phyloP scores from a whole-genome alignment of 306 rosid genomes.

The Cucurbita pepo region DNA sequence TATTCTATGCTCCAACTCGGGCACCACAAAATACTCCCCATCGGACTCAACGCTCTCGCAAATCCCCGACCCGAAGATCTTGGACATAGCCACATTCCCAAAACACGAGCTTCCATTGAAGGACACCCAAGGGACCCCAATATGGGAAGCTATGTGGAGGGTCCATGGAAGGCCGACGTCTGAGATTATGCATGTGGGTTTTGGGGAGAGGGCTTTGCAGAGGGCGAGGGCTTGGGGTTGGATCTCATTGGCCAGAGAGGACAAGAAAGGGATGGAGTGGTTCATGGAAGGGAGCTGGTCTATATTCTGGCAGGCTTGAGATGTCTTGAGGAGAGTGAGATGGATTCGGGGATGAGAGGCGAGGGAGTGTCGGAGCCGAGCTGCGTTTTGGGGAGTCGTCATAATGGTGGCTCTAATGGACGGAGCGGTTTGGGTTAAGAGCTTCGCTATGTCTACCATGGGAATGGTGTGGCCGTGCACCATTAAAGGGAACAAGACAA shows the following conservation, averaged over 20 bases:
- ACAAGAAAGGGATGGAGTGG: neutral
- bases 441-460: conserved; percentile 22
- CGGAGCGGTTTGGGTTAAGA: neutral
- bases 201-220: neutral
- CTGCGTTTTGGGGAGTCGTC: conserved; percentile 22
- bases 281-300: neutral
- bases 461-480: conserved; percentile 28
- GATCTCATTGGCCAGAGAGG: neutral
- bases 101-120: conserved; percentile 34
- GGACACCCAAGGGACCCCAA: conserved; percentile 41
- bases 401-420: conserved; percentile 9
- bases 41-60: too few relatives aligned
- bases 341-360: neutral
- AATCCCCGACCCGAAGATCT: neutral
- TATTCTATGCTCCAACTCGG: neutral
- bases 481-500: conserved; percentile 3
- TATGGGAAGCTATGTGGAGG: conserved; percentile 18
- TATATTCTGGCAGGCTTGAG: neutral
- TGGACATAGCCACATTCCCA: conserved; percentile 12
- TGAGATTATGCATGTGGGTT: conserved; percentile 39
- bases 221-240: neutral
- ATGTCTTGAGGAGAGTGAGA: neutral
- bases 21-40: conserved; percentile 15
- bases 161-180: conserved; percentile 36
- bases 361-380: neutral